Evolutionary conservation across 2,329 filamentous ascomycete species (phyloP), one percentile per base, ranked within the genome.

Genomic region (Emericellopsis atlantica): DNA sequence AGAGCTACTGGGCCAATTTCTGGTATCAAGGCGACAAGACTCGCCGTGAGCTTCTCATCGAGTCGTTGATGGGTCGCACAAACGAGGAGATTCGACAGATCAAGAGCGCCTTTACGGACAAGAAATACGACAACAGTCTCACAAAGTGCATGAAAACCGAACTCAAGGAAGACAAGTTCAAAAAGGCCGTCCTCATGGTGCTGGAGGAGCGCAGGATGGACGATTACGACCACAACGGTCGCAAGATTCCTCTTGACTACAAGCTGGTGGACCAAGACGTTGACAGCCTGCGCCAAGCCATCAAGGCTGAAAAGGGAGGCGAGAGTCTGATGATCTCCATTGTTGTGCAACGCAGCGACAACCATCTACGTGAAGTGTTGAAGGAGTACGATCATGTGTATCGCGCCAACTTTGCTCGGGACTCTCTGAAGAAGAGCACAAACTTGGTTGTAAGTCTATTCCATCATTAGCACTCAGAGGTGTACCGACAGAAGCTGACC

Each of bases 1-100:
- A 98, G 59, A 86, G 87, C 0, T 95, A 95, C 69, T 98, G 92
- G 89, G 88, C 90, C 44, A 96, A 95, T 59, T 95, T 87, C 61
- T 96, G 88, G 81, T 96, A 95, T 63, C 90, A 95, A 56, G 81
- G 81, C 32, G 84, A 90, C 59, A 84, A 81, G 52, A 85, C 81
- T 7, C 75, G 87, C 3, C 78, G 89, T 6, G 90, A 96, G 60
- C 70, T 98, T 31, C 74, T 98, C 40, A 95, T 96, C 51, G 92
- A 98, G 61, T 78, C 81, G 6, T 72, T 98, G 16, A 94, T 95
- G 79, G 92, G 92, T 0, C 78, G 89, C 6, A 79, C 79, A 23
- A 95, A 95, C 58, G 69, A 76, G n/a, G 92, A 96, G 54, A 85
- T 96, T 46, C 72, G 76, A 10, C 70, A 74, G 45, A 95, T 98